A percentile compares a stretch with the other conserved stretches of the same genome.
These are phyloP conservation scores for Vitis rupestris DNA, from an alignment of 164 flowering plant genomes.

Conservation along the genomic window DNA sequence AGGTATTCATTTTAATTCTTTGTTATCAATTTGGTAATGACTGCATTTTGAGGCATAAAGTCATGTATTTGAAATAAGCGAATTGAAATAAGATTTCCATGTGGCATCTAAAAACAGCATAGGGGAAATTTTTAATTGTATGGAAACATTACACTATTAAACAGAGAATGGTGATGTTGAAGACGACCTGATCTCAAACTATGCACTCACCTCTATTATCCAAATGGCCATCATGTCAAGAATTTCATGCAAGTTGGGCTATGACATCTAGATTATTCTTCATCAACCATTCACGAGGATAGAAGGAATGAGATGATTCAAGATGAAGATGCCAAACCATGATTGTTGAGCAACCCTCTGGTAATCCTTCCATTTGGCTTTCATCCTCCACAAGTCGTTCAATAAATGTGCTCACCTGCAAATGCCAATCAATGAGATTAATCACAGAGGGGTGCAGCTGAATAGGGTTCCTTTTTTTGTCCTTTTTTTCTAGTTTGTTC, in stretches of 20 bases:
- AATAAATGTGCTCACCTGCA: slow-evolving; percentile 70
- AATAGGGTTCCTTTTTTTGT: too few species aligned
- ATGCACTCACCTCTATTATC: not conserved
- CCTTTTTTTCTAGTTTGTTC: too few species aligned
- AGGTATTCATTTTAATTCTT: too few species aligned
- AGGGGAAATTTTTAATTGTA: too few species aligned
- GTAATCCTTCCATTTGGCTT: slow-evolving; percentile 86
- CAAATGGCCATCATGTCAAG: slow-evolving; percentile 4
- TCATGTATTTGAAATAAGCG: too few species aligned
- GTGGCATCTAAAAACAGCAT: too few species aligned
- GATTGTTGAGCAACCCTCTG: slow-evolving; percentile 43
- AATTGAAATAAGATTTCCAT: too few species aligned
- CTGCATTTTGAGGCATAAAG: too few species aligned
- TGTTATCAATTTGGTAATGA: too few species aligned
- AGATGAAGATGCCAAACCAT: slow-evolving; percentile 70
- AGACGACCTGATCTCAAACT: too few species aligned
- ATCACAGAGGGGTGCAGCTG: not conserved
- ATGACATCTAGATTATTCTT: slow-evolving; percentile 46
- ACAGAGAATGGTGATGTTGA: too few species aligned
- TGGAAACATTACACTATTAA: too few species aligned
- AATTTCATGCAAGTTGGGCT: slow-evolving; percentile 23
- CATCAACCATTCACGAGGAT: slow-evolving; percentile 52
- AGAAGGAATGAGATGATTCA: slow-evolving; percentile 35
- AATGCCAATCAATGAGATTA: slow-evolving; percentile 4
- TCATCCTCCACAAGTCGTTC: slow-evolving; percentile 92